Conservation (phyloP, 345 rosid genomes). For the Aquilaria yunnanensis region DNA sequence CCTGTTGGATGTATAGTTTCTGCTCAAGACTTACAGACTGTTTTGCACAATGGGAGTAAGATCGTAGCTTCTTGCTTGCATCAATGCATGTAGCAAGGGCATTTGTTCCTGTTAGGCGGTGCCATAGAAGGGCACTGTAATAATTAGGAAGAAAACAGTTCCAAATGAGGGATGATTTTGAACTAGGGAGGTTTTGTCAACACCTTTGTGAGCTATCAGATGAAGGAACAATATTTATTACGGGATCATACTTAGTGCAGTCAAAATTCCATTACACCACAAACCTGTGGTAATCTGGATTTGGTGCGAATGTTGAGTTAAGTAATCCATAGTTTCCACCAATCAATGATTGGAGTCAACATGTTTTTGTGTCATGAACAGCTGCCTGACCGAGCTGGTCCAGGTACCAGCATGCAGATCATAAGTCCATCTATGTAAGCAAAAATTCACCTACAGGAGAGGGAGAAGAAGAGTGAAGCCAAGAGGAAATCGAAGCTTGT, state of each 20-base stretch:
- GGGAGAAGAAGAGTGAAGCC: too few species aligned
- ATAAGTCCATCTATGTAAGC: slow-evolving; percentile 1
- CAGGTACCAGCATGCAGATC: slow-evolving; percentile 55
- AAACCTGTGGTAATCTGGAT: slow-evolving; percentile 93
- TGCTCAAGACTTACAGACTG: slow-evolving; percentile 44
- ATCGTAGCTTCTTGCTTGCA: slow-evolving; percentile 57
- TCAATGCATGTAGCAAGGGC: slow-evolving; percentile 55
- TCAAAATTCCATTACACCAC: too few species aligned
- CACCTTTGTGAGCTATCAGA: too few species aligned
- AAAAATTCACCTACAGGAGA: not conserved
- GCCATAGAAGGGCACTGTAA: slow-evolving; percentile 93
- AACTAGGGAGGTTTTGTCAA: too few species aligned
- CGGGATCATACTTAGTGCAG: too few species aligned
- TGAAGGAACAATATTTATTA: too few species aligned
- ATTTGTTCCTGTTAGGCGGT: slow-evolving; percentile 71
- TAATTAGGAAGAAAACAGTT: too few species aligned
- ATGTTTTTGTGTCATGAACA: slow-evolving; percentile 62
- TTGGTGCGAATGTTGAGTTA: slow-evolving; percentile 67
- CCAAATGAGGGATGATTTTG: too few species aligned
- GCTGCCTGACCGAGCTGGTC: slow-evolving; percentile 91
- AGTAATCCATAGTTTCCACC: slow-evolving; percentile 93
- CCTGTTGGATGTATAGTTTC: not conserved
- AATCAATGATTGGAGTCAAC: slow-evolving; percentile 83
- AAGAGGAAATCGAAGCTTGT: slow-evolving; percentile 12
- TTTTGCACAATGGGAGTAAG: slow-evolving; percentile 82